A percentile compares a stretch with the other conserved stretches of the same genome.
Conservation (phyloP, 768 basidiomycete genomes). For the Mycena belliarum region DNA sequence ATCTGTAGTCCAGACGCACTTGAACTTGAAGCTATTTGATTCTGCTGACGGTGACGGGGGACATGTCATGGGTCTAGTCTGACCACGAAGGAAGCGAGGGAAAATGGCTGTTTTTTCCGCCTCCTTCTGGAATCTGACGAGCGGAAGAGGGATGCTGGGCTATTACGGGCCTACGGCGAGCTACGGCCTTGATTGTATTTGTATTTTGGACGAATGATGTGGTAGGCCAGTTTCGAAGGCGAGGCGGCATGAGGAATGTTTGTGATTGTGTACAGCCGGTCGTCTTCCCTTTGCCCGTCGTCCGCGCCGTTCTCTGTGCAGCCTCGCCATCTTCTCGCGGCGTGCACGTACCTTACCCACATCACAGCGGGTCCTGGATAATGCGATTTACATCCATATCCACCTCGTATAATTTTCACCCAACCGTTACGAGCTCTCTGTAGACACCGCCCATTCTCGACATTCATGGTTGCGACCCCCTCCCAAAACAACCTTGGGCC, state of each 20-base stretch:
- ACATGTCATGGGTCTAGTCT: no score
- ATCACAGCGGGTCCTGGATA: conserved; percentile 25
- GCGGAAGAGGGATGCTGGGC: no score
- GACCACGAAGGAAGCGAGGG: no score
- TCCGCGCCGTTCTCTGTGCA: conserved; percentile 3
- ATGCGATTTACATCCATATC: conserved; percentile 32
- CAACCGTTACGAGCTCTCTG: conserved; percentile 25
- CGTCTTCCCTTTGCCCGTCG: not conserved
- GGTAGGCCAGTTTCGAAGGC: not conserved
- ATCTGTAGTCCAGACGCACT: no score
- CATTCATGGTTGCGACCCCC: conserved; percentile 38
- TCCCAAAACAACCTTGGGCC: conserved; percentile 46
- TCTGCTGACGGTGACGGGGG: no score
- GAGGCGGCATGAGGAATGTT: not conserved
- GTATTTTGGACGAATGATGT: not conserved
- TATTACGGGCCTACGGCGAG: no score
- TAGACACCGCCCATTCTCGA: conserved; percentile 17
- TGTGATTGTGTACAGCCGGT: not conserved
- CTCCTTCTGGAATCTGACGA: no score
- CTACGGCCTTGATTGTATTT: not conserved
- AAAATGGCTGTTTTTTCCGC: no score
- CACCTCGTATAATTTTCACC: conserved; percentile 21
- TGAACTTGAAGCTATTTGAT: no score
- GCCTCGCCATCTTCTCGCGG: not conserved
- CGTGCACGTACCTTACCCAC: conserved; percentile 2